Evolutionary conservation across 2,329 filamentous ascomycete genomes (phyloP).

Genomic region (Orbilia ellipsospora): DNA sequence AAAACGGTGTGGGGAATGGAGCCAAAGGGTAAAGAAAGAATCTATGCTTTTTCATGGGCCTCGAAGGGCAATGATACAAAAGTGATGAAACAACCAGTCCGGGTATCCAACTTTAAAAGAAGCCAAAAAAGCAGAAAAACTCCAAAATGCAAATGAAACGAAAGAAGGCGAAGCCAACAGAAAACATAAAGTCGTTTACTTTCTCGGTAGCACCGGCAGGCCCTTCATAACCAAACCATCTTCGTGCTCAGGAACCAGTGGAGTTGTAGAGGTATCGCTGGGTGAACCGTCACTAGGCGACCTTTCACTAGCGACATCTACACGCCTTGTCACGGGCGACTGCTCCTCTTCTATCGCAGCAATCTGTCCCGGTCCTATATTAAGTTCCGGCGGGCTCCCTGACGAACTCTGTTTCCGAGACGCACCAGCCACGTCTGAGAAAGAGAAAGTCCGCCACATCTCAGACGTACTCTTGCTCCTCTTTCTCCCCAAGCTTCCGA

Average conservation of each 20-base stretch:
- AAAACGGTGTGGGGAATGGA: too few species aligned
- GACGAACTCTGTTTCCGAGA: conserved; percentile 29
- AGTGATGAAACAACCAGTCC: background rate
- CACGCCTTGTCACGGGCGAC: background rate
- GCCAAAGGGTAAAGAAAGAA: too few species aligned
- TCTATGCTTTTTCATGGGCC: too few species aligned
- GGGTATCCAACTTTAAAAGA: conserved; percentile 10
- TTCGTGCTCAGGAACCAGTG: conserved; percentile 3
- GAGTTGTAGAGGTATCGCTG: conserved; percentile 9
- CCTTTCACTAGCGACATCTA: background rate
- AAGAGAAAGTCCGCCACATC: conserved; percentile 46
- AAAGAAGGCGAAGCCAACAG: conserved; percentile 8
- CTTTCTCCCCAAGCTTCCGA: conserved; percentile 29
- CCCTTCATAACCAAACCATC: conserved; percentile 45
- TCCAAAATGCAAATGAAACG: conserved; percentile 23
- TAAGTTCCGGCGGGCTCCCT: background rate
- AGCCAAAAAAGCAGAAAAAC: conserved; percentile 21
- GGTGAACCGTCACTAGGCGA: conserved; percentile 3
- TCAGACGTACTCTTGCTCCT: conserved; percentile 33
- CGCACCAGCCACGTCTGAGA: conserved; percentile 21
- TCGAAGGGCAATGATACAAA: too few species aligned
- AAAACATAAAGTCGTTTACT: conserved; percentile 21
- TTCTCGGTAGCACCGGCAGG: conserved; percentile 34
- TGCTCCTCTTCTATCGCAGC: conserved; percentile 47
- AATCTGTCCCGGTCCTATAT: conserved; percentile 4